A percentile compares a stretch with the other conserved stretches of the same genome.
Evolutionary conservation across 768 basidiomycete genomes (phyloP).

Genomic region (Russula sp.): DNA sequence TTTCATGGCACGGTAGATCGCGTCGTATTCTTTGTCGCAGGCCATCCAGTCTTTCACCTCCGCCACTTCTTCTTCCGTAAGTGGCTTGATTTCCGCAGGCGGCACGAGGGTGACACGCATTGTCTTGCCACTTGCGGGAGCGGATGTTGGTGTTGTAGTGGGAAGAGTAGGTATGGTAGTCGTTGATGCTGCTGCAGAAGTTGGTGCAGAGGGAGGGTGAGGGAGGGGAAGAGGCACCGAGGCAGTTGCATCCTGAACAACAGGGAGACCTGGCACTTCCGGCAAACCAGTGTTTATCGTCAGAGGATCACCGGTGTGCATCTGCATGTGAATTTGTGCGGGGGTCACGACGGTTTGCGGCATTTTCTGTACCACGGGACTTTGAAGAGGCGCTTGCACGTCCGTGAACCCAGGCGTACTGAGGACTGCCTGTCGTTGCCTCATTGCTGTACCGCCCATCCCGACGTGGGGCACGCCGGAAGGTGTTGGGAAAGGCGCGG

Average conservation of each 20-base stretch:
- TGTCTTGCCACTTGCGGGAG: constrained; percentile 45
- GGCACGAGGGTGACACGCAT: constrained; percentile 60
- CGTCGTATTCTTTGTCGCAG: constrained; percentile 53
- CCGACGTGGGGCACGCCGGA: constrained; percentile 15
- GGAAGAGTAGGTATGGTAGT: constrained; percentile 32
- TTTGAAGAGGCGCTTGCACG: constrained; percentile 17
- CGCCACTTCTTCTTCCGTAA: constrained; percentile 44
- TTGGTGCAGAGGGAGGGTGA: constrained; percentile 20
- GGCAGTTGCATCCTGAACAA: constrained; percentile 8
- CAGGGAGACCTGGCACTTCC: constrained; percentile 14
- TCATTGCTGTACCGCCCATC: constrained; percentile 20
- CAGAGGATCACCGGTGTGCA: constrained; percentile 9
- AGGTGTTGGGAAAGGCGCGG: constrained; percentile 13
- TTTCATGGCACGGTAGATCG: constrained; percentile 40
- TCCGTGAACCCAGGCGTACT: constrained; percentile 23
- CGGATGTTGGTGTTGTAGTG: constrained; percentile 36
- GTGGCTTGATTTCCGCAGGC: constrained; percentile 41
- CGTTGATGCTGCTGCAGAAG: constrained; percentile 20
- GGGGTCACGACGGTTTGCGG: constrained; percentile 8
- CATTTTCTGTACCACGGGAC: constrained; percentile 10
- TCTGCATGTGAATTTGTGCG: constrained; percentile 15
- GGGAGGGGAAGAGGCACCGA: constrained; percentile 21
- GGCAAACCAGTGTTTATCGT: constrained; percentile 13
- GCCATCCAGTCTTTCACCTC: constrained; percentile 57
- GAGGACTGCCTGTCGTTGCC: constrained; percentile 21